Conservation (phyloP, 2,329 filamentous ascomycete species). For the Fusarium veterinarium region DNA sequence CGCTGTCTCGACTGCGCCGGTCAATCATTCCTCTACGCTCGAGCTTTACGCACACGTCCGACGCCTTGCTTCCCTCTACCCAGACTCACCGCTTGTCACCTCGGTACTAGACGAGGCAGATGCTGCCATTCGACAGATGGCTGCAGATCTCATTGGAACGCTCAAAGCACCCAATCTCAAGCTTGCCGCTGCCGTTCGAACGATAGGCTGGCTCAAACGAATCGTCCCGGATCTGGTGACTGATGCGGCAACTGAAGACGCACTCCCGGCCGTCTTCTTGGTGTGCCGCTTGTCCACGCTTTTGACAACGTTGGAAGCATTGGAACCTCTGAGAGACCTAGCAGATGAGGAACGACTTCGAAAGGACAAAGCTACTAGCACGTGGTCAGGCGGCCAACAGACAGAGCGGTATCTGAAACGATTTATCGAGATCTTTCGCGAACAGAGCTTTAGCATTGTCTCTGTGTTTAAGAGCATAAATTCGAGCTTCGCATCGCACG, state of each 20-base stretch:
- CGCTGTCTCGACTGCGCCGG: conserved; percentile 72
- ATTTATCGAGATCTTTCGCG: conserved; percentile 96
- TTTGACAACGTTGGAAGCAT: conserved; percentile 80
- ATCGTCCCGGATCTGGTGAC: conserved; percentile 79
- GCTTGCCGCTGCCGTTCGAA: conserved; percentile 89
- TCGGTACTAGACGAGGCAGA: conserved; percentile 83
- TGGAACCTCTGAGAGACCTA: conserved; percentile 86
- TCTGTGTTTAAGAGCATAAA: conserved; percentile 91
- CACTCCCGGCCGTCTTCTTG: conserved; percentile 85
- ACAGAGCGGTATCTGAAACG: conserved; percentile 94
- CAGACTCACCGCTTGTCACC: conserved; percentile 78
- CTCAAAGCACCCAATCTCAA: conserved; percentile 84
- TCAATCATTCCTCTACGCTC: conserved; percentile 88
- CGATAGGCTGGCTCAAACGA: conserved; percentile 88
- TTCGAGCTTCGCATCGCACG: conserved; percentile 51
- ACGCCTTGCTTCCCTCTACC: conserved; percentile 84
- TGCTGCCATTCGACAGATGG: conserved; percentile 88
- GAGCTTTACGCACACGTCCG: conserved; percentile 96
- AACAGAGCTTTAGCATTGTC: conserved; percentile 95
- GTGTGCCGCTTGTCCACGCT: conserved; percentile 87
- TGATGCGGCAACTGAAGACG: conserved; percentile 64
- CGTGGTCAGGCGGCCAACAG: conserved; percentile 82
- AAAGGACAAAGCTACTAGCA: conserved; percentile 55
- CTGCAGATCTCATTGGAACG: conserved; percentile 81
- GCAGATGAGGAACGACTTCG: conserved; percentile 83